Evolutionary conservation across 306 rosid species (phyloP).

Genomic region (Herpetospermum pedunculosum): DNA sequence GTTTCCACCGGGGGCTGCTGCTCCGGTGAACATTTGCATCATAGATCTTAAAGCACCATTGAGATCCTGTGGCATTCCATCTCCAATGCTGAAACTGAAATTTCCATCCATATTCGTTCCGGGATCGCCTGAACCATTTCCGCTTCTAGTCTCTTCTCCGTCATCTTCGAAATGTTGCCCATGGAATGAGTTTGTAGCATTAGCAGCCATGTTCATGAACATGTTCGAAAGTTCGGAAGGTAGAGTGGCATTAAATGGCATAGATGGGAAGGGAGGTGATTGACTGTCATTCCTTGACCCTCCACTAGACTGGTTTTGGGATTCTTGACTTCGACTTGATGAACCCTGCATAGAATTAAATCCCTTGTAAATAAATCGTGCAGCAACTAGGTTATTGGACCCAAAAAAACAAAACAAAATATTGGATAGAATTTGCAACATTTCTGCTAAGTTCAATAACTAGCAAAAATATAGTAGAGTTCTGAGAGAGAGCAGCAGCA

Average conservation of each 20-base stretch:
- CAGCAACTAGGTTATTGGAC: no score
- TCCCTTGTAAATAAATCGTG: neutral
- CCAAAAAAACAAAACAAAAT: no score
- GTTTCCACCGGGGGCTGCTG: constrained; percentile 27
- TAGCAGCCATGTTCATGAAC: constrained; percentile 54
- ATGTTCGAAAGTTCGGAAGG: constrained; percentile 40
- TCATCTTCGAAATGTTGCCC: constrained; percentile 35
- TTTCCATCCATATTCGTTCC: constrained; percentile 35
- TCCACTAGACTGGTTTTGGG: constrained; percentile 30
- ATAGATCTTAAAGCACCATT: constrained; percentile 47
- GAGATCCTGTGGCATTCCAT: constrained; percentile 53
- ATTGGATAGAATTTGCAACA: neutral
- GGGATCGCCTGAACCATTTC: constrained; percentile 26
- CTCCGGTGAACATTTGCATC: constrained; percentile 63
- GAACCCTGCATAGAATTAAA: constrained; percentile 17
- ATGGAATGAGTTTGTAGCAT: constrained; percentile 23
- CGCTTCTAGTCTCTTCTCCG: constrained; percentile 22
- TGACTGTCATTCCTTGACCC: constrained; percentile 39
- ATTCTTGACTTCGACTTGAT: constrained; percentile 26
- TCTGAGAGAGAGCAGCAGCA: neutral
- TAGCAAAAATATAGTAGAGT: neutral
- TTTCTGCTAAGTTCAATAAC: neutral
- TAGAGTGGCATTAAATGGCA: constrained; percentile 34
- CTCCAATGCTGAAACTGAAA: constrained; percentile 42
- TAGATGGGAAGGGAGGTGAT: constrained; percentile 36